Base-by-base conservation (phyloP, 768 basidiomycete species). In the Hericium coralloides region DNA sequence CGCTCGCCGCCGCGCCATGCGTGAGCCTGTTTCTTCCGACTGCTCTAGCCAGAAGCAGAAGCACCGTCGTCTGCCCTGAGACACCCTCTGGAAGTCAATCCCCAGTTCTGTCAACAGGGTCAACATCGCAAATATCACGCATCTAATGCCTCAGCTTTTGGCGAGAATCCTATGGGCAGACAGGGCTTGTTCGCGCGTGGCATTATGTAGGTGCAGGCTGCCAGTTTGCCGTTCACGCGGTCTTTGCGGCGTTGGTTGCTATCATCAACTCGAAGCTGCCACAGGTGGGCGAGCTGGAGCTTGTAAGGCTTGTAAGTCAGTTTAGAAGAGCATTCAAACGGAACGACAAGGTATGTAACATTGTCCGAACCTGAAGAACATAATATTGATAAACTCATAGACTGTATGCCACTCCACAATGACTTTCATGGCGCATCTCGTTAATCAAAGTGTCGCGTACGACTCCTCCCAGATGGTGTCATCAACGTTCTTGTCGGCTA, bases 61-160 rank as follows among this genome's bases (percentile, higher is more conserved):
- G 72, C 98, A 89, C 71, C 97, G 98, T 71, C 81, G 97, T 10
- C 73, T 99, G 58, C 90, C 92, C 10, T 99, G 97, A 97, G 97
- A 99, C 67, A 95, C 97, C 2, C 74, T 99, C 58, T 85, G 95
- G 68, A 99, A 99, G 73, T 91, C 88, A 52, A 89, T 99, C 66
- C 98, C 97, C 26, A 97, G 97, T 92, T 88, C 98, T 64, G 95
- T 98, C 78, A 99, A 99, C 78, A 89, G 97, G 78, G 92, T 99
- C 74, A 98, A 98, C 70, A 79, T 93, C 20, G 79, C 85, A 63
- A 98, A 98, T 70, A 99, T 99, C 81, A 97, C 97, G 72, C 81
- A 87, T 64, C 82, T 95, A 61, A 81, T 93, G 0, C 92, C 92
- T 0, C 92, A 95, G 69, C 72, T 99, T 98, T 99, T 66, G 72